Evolutionary conservation across 352 stramenopile species (phyloP), one percentile per base, ranked within the genome.

Genomic region (Globisporangium spiculum): DNA sequence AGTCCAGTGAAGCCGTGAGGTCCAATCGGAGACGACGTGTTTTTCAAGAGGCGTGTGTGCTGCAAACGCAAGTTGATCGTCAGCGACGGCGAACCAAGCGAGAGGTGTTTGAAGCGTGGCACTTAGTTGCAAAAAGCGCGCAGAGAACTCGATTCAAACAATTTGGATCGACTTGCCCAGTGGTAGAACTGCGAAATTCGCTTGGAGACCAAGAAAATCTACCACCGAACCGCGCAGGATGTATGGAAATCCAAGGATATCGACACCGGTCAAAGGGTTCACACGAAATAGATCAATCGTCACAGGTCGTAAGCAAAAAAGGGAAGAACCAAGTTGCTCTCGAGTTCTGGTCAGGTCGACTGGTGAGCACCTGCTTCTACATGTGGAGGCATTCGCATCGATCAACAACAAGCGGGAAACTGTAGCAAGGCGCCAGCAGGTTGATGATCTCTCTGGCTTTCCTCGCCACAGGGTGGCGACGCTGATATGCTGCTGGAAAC

Each of bases 321-420:
- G n/a, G 14, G 8, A 18, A 66, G 27, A 32, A 32, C n/a, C n/a
- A 34, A 2, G 5, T 66, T 6, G 55, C 38, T 7, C 41, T 64
- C 22, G 55, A 69, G 27, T 58, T 59, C 20, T 64, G 63, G 63
- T 41, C 55, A 10, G 24, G 4, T 24, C 26, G 20, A 1, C 41
- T 63, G 20, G 18, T 58, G n/a, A 38, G 26, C 7, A 50, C 41
- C 20, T 69, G 63, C 41, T 69, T 69, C 30, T 69, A 58, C 38
- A 30, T 38, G 54, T 69, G 63, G 63, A 63, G 58, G 63, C 63
- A 52, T 46, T 32, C 27, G 7, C 5, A 41, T 52, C 58, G 58
- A 36, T 22, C 38, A 16, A 46, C 14, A 12, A 46, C 4, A 18
- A 18, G 4, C 4, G 38, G 38, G 20, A 14, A 46, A 2, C 3